phyloP scores from a whole-genome alignment of 495 filamentous ascomycete species.

The Penicillium canariense region DNA sequence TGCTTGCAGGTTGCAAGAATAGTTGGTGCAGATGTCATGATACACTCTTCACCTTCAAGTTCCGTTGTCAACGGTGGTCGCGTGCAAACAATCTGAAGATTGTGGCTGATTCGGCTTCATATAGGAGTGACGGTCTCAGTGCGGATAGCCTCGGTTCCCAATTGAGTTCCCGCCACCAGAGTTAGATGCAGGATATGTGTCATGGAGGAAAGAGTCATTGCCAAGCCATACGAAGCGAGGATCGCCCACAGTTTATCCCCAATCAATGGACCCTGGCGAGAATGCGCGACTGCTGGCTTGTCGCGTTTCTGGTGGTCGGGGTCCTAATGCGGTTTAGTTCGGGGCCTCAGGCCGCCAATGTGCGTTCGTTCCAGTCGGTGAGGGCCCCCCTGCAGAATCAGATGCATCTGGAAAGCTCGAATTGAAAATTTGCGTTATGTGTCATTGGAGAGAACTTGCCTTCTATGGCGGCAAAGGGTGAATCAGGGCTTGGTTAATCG shows the following conservation, averaged over 20 bases:
- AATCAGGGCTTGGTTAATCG: no score
- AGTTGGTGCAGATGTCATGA: conserved; percentile 23
- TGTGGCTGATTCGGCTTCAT: neutral
- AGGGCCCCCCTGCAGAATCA: no score
- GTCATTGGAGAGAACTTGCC: no score
- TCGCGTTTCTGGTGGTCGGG: conserved; percentile 24
- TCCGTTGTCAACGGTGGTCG: neutral
- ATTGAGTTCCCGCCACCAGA: neutral
- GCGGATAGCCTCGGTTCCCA: neutral
- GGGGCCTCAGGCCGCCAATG: neutral
- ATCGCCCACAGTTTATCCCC: neutral
- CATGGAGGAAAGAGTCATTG: neutral
- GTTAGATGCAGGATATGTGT: neutral
- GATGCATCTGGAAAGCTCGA: no score
- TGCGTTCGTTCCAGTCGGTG: no score
- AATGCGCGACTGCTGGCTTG: neutral
- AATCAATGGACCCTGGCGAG: neutral
- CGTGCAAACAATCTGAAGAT: neutral
- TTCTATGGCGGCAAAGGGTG: no score
- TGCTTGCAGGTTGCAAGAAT: conserved; percentile 50
- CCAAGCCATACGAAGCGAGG: neutral
- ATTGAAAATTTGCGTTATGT: no score
- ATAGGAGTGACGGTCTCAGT: neutral
- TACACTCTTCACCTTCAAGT: neutral
- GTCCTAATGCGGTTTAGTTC: conserved; percentile 31